Base-by-base conservation (phyloP, 805 yeast species). In the Yamadazyma kitorensis region DNA sequence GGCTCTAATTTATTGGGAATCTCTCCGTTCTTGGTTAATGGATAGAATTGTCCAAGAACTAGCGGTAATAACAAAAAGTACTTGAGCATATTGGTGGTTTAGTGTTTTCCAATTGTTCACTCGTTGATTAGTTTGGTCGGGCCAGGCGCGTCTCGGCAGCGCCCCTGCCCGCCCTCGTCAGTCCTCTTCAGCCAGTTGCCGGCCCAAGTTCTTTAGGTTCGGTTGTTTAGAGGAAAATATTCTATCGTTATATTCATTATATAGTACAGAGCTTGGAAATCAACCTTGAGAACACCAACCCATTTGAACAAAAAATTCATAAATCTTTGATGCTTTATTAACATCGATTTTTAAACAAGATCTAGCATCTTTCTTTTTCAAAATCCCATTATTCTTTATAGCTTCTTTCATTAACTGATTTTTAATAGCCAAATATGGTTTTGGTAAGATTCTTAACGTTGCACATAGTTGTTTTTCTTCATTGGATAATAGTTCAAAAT, bases 371-470 rank as follows among this genome's bases (percentile, higher is more conserved):
- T 86, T 82, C 61, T 85, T 82, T 63, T 86, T 86, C 51, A 93
- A 57, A 5, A 73, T 61, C 4, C 98, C 98, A 24, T 95, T 95
- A 27, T 84, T 80, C 45, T 86, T 80, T 24, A 89, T 65, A 20
- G 94, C 77, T 53, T 89, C 96, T 48, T 94, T 77, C 68, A 93
- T 87, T 36, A 93, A 59, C 3, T 86, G 78, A 55, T 86, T 95
- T 54, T 93, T 93, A 44, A 93, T 86, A 2, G 95, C 96, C 41
- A 93, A 65, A 52, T 91, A 93, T 3, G 98, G 95, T 56, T 93
- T 91, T 11, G 99, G 98, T 37, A 84, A 61, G 8, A 94, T 82
- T 43, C 95, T 77, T 41, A 94, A 68, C 31, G 79, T 83, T 4
- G 89, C 72, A 61, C 98, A 94, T 29, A 93, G 61, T 35, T 76